Evolutionary conservation across 139 green algal species (phyloP).

Genomic region (Cymbomonas tetramitiformis): DNA sequence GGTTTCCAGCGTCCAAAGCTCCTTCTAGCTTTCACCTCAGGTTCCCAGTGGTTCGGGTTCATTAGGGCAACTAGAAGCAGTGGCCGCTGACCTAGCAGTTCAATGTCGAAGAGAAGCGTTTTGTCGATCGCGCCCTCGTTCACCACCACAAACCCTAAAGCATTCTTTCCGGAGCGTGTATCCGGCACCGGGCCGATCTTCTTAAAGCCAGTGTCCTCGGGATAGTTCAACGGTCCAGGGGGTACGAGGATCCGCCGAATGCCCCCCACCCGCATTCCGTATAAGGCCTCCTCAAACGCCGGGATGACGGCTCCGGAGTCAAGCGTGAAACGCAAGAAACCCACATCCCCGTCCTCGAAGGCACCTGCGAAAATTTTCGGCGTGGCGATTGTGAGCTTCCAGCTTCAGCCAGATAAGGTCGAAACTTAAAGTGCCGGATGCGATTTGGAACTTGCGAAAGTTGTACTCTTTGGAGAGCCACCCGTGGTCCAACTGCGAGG

Average conservation of each 20-base stretch:
- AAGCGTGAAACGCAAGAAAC: slow-evolving; percentile 14
- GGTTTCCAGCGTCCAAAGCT: no score
- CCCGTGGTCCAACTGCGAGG: no score
- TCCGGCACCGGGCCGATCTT: slow-evolving; percentile 25
- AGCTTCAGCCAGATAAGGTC: slow-evolving; percentile 16
- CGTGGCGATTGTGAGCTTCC: slow-evolving; percentile 39
- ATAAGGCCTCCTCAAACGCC: slow-evolving; percentile 46
- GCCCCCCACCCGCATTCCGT: slow-evolving; percentile 41
- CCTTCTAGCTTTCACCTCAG: no score
- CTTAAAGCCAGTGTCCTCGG: slow-evolving; percentile 21
- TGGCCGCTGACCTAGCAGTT: no score
- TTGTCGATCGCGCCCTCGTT: slow-evolving; percentile 45
- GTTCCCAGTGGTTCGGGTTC: no score
- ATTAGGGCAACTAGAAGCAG: no score
- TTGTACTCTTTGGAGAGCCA: no score
- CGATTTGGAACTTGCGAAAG: no score
- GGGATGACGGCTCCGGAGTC: slow-evolving; percentile 24
- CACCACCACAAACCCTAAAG: slow-evolving; percentile 40
- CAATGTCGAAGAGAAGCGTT: slow-evolving; percentile 46
- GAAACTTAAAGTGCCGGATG: no score
- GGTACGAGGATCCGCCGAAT: slow-evolving; percentile 37
- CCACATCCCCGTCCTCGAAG: slow-evolving; percentile 25
- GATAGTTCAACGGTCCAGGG: slow-evolving; percentile 28
- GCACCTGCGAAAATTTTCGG: slow-evolving; percentile 35
- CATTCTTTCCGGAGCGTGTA: slow-evolving; percentile 34